phyloP scores from a whole-genome alignment of 1,284 basidiomycete genomes.

The Hypsizygus ulmarius region DNA sequence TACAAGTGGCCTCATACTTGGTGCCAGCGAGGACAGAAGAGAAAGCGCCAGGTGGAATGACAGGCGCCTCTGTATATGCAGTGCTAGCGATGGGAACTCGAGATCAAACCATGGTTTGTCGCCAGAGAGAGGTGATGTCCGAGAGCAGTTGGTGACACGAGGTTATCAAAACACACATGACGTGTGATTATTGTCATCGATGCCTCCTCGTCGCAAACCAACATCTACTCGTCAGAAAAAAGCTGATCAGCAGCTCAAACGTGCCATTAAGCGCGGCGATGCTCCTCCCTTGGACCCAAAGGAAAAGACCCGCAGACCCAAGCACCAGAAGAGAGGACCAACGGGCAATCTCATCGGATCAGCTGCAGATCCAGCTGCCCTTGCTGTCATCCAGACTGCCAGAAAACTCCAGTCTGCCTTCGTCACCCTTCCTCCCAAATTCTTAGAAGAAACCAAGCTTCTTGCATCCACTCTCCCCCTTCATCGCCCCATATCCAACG shows the following conservation, averaged over 20 bases:
- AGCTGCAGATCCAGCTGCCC: constrained; percentile 23
- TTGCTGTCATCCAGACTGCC: constrained; percentile 37
- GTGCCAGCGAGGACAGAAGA: neutral
- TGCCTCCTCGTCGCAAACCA: constrained; percentile 56
- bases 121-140: constrained; percentile 15
- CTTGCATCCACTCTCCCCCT: constrained; percentile 57
- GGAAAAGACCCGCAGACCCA: constrained; percentile 26
- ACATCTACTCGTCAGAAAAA: constrained; percentile 71
- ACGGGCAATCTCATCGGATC: constrained; percentile 27
- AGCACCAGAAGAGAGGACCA: constrained; percentile 25
- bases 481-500: constrained; percentile 54
- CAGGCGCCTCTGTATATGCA: neutral
- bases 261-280: constrained; percentile 83
- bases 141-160: constrained; percentile 13
- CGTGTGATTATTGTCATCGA: constrained; percentile 11
- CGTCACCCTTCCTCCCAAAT: constrained; percentile 58
- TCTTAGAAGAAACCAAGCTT: constrained; percentile 60
- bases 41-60: neutral
- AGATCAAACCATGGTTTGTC: constrained; percentile 19
- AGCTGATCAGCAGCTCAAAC: constrained; percentile 66
- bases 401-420: constrained; percentile 72
- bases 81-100: constrained; percentile 6
- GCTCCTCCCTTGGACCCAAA: constrained; percentile 41
- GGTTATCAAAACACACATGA: constrained; percentile 5
- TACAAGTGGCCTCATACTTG: constrained; percentile 12